Conservation (phyloP, 805 yeast species). For the Clavispora asparagi region DNA sequence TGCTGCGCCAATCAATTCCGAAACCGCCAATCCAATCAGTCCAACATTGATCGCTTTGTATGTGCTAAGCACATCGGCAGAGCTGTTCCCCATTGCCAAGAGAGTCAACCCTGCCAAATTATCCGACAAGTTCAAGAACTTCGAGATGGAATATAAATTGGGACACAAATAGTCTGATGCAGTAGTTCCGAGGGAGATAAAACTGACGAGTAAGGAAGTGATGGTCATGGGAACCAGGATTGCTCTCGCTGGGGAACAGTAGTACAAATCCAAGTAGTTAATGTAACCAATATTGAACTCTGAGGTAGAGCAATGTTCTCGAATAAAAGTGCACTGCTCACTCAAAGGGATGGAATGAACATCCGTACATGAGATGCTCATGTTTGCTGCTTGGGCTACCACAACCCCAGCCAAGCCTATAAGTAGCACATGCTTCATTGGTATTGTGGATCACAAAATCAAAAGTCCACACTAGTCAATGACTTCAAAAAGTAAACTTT, state of each 20-base stretch:
- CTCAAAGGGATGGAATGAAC: slow-evolving; percentile 4
- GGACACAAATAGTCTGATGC: slow-evolving; percentile 85
- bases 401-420: background rate
- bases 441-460: background rate
- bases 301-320: slow-evolving; percentile 25
- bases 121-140: slow-evolving; percentile 59
- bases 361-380: slow-evolving; percentile 4
- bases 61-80: slow-evolving; percentile 85
- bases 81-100: slow-evolving; percentile 86
- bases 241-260: slow-evolving; percentile 17
- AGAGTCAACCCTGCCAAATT: slow-evolving; percentile 81
- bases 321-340: slow-evolving; percentile 37
- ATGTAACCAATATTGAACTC: slow-evolving; percentile 28
- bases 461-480: too few relatives aligned
- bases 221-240: slow-evolving; percentile 14
- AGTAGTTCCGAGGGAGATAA: slow-evolving; percentile 64
- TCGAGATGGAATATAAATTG: slow-evolving; percentile 63
- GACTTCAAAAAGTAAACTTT: too few relatives aligned
- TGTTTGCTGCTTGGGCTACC: background rate
- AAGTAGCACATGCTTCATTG: background rate
- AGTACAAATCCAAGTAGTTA: slow-evolving; percentile 33
- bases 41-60: slow-evolving; percentile 72
- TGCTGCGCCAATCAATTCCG: slow-evolving; percentile 90
- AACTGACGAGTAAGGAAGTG: slow-evolving; percentile 36
- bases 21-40: slow-evolving; percentile 75